Base-by-base conservation (phyloP, 306 rosid genomes). In the Quercus wislizeni region DNA sequence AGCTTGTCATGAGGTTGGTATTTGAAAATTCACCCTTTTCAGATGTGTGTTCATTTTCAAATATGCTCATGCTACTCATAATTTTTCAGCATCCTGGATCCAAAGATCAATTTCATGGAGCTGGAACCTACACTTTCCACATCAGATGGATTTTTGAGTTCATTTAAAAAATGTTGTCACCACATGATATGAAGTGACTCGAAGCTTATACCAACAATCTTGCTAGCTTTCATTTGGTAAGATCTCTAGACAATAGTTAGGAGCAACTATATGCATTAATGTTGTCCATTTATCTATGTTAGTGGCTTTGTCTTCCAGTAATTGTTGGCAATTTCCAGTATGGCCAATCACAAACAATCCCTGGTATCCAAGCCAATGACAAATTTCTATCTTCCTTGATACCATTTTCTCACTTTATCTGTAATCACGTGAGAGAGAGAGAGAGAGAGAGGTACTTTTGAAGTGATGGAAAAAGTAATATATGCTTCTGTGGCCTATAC, bases 1-100 rank as follows among this genome's bases (percentile, higher is more conserved):
- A 89, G 88, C 98, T 95, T 74, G 96, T 97, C 67, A 88, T 91
- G 90, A 95, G 97, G 98, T 95, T 74, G 82, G 92, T 74, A 79
- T 75, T 46, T 61, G 65, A 57, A 71, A 69, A 30, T 72, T 75
- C 68, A 75, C 13, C 43, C 54, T 33, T 51, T 73, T 23, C 46
- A 33, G 23, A 65, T 88, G 62, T 76, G 43, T 38, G 59, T 79
- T 73, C 58, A 30, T 74, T 81, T 69, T 63, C 75, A 71, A n/a
- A 73, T 71, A 67, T 78, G 57, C 81, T 83, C 64, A 80, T 77
- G 72, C 68, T 3, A 31, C 19, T 80, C 57, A 27, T 80, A 73
- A 79, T 86, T 55, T 82, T 76, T 70, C 96, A 92, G 99, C 83
- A 85, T 95, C 76, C 78, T 95, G 80, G 97, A 92, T 87, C 99